These are phyloP conservation scores for Euptelea pleiosperma DNA, from an alignment of 164 flowering plant species.

Conservation along the genomic window DNA sequence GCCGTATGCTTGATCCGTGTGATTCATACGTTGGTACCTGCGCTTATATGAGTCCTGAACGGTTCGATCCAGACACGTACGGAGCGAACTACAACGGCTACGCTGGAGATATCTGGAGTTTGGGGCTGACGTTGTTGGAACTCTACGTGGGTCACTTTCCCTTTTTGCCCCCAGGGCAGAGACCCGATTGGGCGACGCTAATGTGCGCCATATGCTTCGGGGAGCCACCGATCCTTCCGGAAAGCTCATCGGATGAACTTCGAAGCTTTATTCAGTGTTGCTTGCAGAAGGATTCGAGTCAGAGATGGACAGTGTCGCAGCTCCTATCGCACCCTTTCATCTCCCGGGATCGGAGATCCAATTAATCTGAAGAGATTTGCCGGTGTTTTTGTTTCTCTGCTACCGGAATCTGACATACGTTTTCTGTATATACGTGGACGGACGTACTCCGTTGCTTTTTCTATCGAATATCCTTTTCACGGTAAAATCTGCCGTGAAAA, in stretches of 20 bases:
- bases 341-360: constrained; percentile 4
- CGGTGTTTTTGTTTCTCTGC: background rate
- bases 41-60: constrained; percentile 89
- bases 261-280: constrained; percentile 59
- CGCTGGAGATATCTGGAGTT: constrained; percentile 76
- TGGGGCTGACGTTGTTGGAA: constrained; percentile 68
- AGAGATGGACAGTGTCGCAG: constrained; percentile 57
- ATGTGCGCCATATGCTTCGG: constrained; percentile 88
- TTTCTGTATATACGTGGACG: background rate
- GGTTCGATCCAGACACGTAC: constrained; percentile 70
- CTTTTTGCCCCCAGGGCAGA: constrained; percentile 50
- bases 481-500: background rate
- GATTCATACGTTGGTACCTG: constrained; percentile 80
- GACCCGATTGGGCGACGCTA: constrained; percentile 79
- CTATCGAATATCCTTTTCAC: background rate
- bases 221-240: constrained; percentile 60
- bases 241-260: constrained; percentile 47
- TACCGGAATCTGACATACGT: background rate
- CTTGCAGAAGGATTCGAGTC: constrained; percentile 60
- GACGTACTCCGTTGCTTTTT: too few relatives aligned
- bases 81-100: constrained; percentile 61
- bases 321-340: constrained; percentile 64
- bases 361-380: too few relatives aligned
- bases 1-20: constrained; percentile 59
- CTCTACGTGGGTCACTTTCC: constrained; percentile 78